Conservation (phyloP, 768 basidiomycete species). For the Boletus eberwhitei region DNA sequence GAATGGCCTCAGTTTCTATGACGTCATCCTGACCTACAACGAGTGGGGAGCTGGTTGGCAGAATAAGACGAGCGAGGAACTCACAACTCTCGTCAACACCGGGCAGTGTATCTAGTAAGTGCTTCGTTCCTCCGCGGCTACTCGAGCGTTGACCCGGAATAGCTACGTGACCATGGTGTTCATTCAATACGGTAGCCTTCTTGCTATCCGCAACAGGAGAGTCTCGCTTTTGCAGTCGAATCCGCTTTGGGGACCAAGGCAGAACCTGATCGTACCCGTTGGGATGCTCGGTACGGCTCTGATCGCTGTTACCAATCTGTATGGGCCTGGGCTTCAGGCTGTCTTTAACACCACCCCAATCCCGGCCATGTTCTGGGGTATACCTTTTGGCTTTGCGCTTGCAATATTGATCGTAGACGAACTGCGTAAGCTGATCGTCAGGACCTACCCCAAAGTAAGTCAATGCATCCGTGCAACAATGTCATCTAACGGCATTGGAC, state of each 20-base stretch:
- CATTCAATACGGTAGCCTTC: conserved; percentile 41
- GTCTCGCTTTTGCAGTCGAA: conserved; percentile 42
- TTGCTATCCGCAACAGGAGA: conserved; percentile 43
- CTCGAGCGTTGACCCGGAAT: background rate
- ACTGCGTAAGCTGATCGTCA: conserved; percentile 42
- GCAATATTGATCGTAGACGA: conserved; percentile 43
- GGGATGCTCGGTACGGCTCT: conserved; percentile 41
- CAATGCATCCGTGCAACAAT: background rate
- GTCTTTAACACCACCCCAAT: conserved; percentile 45
- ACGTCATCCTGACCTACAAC: conserved; percentile 41
- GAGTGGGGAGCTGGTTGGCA: conserved; percentile 38
- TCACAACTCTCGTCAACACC: conserved; percentile 35
- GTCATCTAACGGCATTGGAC: conserved; percentile 4
- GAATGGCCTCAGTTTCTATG: conserved; percentile 36
- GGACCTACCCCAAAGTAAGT: conserved; percentile 41
- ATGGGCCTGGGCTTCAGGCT: conserved; percentile 41
- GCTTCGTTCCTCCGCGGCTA: background rate
- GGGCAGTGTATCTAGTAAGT: conserved; percentile 48
- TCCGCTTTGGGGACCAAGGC: conserved; percentile 45
- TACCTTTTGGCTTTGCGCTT: conserved; percentile 43
- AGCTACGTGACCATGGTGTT: conserved; percentile 50
- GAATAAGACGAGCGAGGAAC: conserved; percentile 28
- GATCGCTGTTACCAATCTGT: conserved; percentile 42
- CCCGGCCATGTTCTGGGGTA: conserved; percentile 46
- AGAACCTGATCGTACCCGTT: conserved; percentile 37